Evolutionary conservation across 225 moss, liverwort and hornwort genomes (phyloP), one percentile per base, ranked within the genome.

Genomic region (Marchantia paleacea): DNA sequence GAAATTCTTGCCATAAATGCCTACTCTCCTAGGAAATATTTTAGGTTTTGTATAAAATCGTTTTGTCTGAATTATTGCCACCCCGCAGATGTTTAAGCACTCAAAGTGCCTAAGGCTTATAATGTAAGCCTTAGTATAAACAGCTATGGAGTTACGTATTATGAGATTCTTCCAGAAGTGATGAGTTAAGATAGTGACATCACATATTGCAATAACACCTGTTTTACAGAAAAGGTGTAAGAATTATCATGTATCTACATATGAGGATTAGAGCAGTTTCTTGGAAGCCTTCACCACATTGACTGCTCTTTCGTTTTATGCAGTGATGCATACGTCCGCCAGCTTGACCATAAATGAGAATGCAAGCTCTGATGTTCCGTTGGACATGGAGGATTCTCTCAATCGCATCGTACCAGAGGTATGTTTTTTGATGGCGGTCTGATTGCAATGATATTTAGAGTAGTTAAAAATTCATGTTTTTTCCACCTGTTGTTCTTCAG

Each of bases 261-360:
- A 15, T n/a, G 11, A 55, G 24, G 24, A 30, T 7, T 12, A 55
- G 20, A 76, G 76, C 30, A 76, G 58, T 51, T 58, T n/a, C 25
- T 22, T 28, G 4, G 16, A 16, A 58, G 58, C 58, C 16, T 15
- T 58, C 58, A 16, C 14, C 10, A 14, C 20, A 58, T 20, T 31
- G n/a, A 68, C 66, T 14, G 31, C 10, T 9, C 12, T 68, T 13
- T 26, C 52, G 13, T 62, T 47, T 19, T 22, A 55, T 80, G 77
- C 95, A 99, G 99, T 99, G 47, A 79, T 99, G 92, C 99, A 99
- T 78, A 99, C 99, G 65, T 99, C 99, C 49, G 95, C 95, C 75
- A 99, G 99, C 85, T 87, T 99, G 87, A 99, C 99, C 25, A 95
- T 99, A 79, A 99, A 99, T 78, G 99, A 99, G 81, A 99, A 99